Base-by-base conservation (phyloP, 306 rosid species). In the Castanea sativa region DNA sequence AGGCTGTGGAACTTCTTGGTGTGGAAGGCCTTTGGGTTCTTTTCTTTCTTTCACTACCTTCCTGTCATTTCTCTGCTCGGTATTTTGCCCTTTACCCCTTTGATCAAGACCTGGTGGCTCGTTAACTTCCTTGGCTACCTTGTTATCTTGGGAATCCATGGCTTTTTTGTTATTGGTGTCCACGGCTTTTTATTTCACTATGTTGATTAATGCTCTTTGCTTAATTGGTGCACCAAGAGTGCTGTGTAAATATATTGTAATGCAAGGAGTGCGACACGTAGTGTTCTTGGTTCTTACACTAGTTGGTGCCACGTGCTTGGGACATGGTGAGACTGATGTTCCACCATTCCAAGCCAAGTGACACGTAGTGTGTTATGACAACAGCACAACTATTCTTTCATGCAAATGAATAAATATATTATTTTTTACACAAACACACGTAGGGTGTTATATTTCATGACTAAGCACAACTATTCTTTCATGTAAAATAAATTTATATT, bases 11-110 rank as follows among this genome's bases (percentile, higher is more conserved):
- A 56, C 76, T 68, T 29, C 21, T 20, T 43, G 79, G 79, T 43
- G 76, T 3, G 84, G 84, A 43, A 80, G 79, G 16, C 80, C 79
- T 74, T 45, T 74, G 0, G 75, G 76, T 23, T 45, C 43, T 78
- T 72, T 33, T 6, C 35, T 63, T 12, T 2, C 73, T 21, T 63
- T 64, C 56, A 5, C 19, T 19, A 3, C 25, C 73, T 61, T 73
- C 1, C 29, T 2, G n/a, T 73, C 73, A 18, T 51, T 51, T 60
- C 5, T 73, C 64, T 64, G 73, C 38, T 20, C 32, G 0, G 1
- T 43, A 58, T 25, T 29, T 29, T 78, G 30, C n/a, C 0, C 13
- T 27, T 45, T 8, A 2, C 49, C 41, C n/a, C 60, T 11, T 0
- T 56, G 15, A 52, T 68, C 16, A 9, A 12, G 21, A 27, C 0